Evolutionary conservation across 73 alveolate genomes (phyloP), one percentile per base, ranked within the genome.

Genomic region (Symbiodinium natans): DNA sequence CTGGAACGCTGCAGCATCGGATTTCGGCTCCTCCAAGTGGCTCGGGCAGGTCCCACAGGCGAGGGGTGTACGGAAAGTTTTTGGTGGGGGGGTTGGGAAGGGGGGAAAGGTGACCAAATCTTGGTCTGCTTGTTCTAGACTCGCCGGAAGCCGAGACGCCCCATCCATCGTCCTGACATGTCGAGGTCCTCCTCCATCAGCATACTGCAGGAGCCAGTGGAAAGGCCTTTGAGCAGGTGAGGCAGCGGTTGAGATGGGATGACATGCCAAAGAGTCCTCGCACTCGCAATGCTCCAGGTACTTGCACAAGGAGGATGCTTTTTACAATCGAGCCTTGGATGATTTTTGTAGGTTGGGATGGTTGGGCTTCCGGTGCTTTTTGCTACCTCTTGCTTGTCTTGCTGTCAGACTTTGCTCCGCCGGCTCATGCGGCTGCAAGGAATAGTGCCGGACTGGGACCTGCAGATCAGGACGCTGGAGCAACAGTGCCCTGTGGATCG

Each of bases 401-500:
- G 71, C 9, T n/a, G n/a, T n/a, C n/a, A n/a, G n/a, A n/a, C n/a
- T n/a, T n/a, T n/a, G n/a, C n/a, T n/a, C n/a, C n/a, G n/a, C n/a
- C n/a, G n/a, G n/a, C n/a, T n/a, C n/a, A n/a, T n/a, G n/a, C n/a
- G n/a, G n/a, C n/a, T n/a, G n/a, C n/a, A 17, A 90, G 97, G 97
- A 4, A 73, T 90, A 27, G 88, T 90, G 33, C 97, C 97, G 21
- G 97, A 90, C 29, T 90, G 97, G 97, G 29, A 90, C 56, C 39
- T 90, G 89, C 97, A 90, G 71, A 41, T 90, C 82, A 90, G 71
- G 77, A 90, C 97, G 23, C 80, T 90, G 77, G 97, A 90, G 88
- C 97, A 90, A 23, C 97, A 90, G 97, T 90, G 97, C 97, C 42
- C 80, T 59, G n/a, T n/a, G n/a, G n/a, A n/a, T n/a, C 46, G 23